A percentile compares a stretch with the other conserved stretches of the same genome.
These are phyloP conservation scores for Venturia carpophila DNA, from an alignment of 2,329 filamentous ascomycete species.

Conservation along the genomic window DNA sequence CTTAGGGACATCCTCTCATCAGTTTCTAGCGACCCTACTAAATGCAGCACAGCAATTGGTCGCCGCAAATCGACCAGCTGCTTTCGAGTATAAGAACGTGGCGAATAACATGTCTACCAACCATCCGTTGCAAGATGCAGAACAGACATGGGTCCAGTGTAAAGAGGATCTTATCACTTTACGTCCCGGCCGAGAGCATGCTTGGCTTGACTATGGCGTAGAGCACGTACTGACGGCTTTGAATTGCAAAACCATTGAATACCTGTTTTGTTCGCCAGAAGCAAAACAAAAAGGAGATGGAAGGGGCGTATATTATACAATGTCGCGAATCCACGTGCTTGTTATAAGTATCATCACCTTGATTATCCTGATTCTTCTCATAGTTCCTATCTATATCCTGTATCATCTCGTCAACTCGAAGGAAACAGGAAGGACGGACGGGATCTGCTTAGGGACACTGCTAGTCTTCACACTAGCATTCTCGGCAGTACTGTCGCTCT, in stretches of 20 bases:
- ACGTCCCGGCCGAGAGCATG: constrained; percentile 32
- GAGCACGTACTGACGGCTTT: constrained; percentile 24
- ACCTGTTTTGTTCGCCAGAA: constrained; percentile 19
- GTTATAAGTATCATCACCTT: constrained; percentile 24
- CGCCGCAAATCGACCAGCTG: constrained; percentile 26
- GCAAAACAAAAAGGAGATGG: constrained; percentile 21
- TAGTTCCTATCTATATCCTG: constrained; percentile 26
- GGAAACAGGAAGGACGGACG: constrained; percentile 20
- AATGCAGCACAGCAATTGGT: constrained; percentile 18
- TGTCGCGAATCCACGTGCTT: constrained; percentile 22
- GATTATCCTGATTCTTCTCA: constrained; percentile 25
- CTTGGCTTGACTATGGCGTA: constrained; percentile 33
- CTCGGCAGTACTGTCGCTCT: constrained; percentile 24
- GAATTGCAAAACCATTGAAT: constrained; percentile 22
- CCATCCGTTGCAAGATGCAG: constrained; percentile 22
- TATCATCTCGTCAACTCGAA: constrained; percentile 24
- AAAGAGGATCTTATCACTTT: constrained; percentile 37
- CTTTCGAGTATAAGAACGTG: constrained; percentile 30
- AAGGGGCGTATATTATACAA: constrained; percentile 23
- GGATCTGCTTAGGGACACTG: constrained; percentile 23
- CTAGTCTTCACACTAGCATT: constrained; percentile 25
- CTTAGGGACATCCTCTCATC: constrained; percentile 9
- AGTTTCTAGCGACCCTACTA: constrained; percentile 18
- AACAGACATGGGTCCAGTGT: constrained; percentile 29
- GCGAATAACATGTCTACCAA: constrained; percentile 25